Conservation (phyloP, 2,329 filamentous ascomycete genomes). For the Westerdykella aurantiaca region DNA sequence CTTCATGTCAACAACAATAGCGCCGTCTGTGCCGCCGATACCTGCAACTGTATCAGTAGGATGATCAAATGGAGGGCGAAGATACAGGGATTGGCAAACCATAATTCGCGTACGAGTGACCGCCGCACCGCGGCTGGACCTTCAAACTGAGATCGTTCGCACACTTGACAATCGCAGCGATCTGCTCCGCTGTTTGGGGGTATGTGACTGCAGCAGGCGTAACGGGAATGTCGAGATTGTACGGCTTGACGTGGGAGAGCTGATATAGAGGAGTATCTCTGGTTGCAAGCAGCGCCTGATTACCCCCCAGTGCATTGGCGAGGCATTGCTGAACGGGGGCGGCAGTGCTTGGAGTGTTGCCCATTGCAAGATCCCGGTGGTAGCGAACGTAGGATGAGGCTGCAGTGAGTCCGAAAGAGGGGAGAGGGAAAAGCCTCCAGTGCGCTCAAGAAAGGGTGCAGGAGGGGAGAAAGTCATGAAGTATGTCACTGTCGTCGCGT, state of each 20-base stretch:
- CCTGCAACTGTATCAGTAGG: constrained; percentile 17
- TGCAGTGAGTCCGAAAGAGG: no score
- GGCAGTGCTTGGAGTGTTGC: constrained; percentile 23
- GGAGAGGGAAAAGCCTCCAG: no score
- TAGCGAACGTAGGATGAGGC: no score
- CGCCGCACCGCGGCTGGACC: constrained; percentile 54
- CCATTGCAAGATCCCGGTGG: constrained; percentile 15
- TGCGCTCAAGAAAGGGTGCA: no score
- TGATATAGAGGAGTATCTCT: constrained; percentile 24
- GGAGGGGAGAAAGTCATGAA: no score
- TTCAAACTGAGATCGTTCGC: constrained; percentile 47
- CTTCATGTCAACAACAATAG: constrained; percentile 47
- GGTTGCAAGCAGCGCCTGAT: constrained; percentile 19
- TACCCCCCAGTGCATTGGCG: constrained; percentile 21
- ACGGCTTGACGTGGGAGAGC: constrained; percentile 30
- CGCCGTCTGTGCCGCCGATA: constrained; percentile 44
- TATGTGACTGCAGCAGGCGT: constrained; percentile 53
- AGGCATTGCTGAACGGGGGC: constrained; percentile 26
- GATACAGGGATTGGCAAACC: constrained; percentile 8
- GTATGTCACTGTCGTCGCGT: no score
- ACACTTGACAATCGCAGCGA: constrained; percentile 54
- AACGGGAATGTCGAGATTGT: constrained; percentile 32
- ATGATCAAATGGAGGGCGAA: neutral
- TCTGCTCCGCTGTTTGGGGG: constrained; percentile 48
- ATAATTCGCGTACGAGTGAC: constrained; percentile 57